Evolutionary conservation across 495 filamentous ascomycete genomes (phyloP).

Genomic region (Sporormia fimetaria): DNA sequence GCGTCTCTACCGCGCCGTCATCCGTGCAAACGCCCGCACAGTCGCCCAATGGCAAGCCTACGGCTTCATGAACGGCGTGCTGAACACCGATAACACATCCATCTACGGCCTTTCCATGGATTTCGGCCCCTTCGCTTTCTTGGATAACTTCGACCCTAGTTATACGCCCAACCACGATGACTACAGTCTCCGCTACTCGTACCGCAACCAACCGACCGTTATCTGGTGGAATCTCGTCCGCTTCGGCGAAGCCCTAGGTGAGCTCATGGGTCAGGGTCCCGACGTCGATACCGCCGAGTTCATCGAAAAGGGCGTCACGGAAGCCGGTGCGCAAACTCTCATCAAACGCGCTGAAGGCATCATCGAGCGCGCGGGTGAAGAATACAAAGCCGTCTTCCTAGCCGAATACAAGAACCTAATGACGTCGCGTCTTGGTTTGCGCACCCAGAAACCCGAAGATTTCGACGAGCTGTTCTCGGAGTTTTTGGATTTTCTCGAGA

Average conservation of each 20-base stretch:
- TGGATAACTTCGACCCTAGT: constrained; percentile 85
- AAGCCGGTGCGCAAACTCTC: constrained; percentile 53
- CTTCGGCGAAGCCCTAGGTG: constrained; percentile 80
- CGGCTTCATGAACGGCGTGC: constrained; percentile 94
- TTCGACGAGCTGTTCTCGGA: constrained; percentile 68
- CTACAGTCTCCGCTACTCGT: constrained; percentile 71
- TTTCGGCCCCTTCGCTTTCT: constrained; percentile 92
- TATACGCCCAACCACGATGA: constrained; percentile 99
- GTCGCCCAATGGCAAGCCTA: constrained; percentile 95
- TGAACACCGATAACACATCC: constrained; percentile 95
- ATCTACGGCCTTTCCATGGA: constrained; percentile 81
- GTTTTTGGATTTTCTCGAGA: constrained; percentile 70
- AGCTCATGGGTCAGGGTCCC: constrained; percentile 65
- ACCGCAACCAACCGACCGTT: constrained; percentile 86
- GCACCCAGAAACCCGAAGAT: constrained; percentile 51
- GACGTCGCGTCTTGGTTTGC: constrained; percentile 63
- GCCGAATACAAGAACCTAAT: constrained; percentile 78
- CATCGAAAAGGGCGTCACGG: constrained; percentile 54
- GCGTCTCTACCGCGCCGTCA: constrained; percentile 77
- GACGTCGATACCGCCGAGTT: constrained; percentile 59
- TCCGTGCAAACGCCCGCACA: constrained; percentile 72
- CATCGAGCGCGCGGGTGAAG: constrained; percentile 65
- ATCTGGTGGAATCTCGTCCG: constrained; percentile 99
- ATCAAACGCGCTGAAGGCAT: constrained; percentile 70
- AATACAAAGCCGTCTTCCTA: constrained; percentile 78